Percentiles rank a stretch among this genome's conserved stretches.
phyloP scores from a whole-genome alignment of 192 early-diverging fungal species.

The Coemansia erecta region DNA sequence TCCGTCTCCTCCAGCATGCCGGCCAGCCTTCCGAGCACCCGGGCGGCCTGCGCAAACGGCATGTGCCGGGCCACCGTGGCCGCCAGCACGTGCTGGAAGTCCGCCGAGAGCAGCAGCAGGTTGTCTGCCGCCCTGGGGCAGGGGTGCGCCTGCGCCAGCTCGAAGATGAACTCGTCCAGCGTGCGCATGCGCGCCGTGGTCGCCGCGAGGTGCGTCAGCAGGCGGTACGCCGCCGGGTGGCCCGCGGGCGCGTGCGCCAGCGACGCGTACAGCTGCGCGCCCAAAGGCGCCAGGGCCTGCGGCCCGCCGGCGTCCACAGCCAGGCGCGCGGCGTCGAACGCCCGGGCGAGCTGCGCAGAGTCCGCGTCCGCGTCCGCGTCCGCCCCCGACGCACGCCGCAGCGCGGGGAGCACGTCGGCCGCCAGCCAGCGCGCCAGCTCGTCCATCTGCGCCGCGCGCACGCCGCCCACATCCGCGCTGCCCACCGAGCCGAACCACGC shows the following conservation, averaged over 20 bases:
- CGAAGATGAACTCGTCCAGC: slow-evolving; percentile 27
- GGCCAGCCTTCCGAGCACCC: slow-evolving; percentile 12
- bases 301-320: slow-evolving; percentile 33
- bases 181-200: slow-evolving; percentile 30
- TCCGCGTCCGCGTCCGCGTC: not conserved
- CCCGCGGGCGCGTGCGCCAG: slow-evolving; percentile 18
- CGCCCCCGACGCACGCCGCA: not conserved
- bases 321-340: slow-evolving; percentile 20
- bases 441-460: slow-evolving; percentile 18
- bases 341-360: slow-evolving; percentile 8
- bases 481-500: slow-evolving; percentile 30
- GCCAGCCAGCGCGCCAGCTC: slow-evolving; percentile 31
- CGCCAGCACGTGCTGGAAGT: no score
- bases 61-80: slow-evolving; percentile 30
- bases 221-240: not conserved
- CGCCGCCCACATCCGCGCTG: slow-evolving; percentile 7
- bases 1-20: slow-evolving; percentile 13
- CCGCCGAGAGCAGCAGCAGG: no score
- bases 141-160: slow-evolving; percentile 11
- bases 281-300: slow-evolving; percentile 20
- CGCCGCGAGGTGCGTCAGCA: slow-evolving; percentile 20
- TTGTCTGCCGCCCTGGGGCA: not conserved
- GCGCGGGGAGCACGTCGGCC: slow-evolving; percentile 10
- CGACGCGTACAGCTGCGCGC: slow-evolving; percentile 14
- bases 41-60: slow-evolving; percentile 36